Evolutionary conservation across 1,139 yeast species (phyloP), one percentile per base, ranked within the genome.

Genomic region (Wickerhamiella infanticola): DNA sequence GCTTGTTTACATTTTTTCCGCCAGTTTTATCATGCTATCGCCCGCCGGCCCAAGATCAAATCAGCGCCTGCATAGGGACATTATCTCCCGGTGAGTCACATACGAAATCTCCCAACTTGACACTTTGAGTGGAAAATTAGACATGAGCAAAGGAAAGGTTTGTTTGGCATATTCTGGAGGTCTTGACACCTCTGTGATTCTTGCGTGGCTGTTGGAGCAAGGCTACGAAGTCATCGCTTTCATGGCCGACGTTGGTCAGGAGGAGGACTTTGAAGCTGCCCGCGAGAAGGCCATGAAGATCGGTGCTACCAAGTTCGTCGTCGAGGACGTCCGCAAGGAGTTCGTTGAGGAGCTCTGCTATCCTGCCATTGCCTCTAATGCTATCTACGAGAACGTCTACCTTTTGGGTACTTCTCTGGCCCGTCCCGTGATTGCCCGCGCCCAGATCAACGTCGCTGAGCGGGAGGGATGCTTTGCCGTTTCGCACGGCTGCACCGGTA

Each of bases 141-240:
- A 41, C 60, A 85, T 86, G 95, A 81, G 94, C 50, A 88, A 88
- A 70, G 97, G 97, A 66, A 88, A 88, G 72, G 97, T 88, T 69
- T 88, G 97, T 77, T 79, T 90, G 67, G 98, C 98, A 48, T 90
- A 90, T 73, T 90, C 97, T 48, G 98, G 98, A 61, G 98, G 98
- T 72, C 77, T 90, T 61, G 98, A 90, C 65, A 90, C 98, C 73
- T 86, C 96, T 38, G 85, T 93, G 51, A 90, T 90, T 60, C 78
- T 90, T 56, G 98, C 97, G 47, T 90, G 98, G 98, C 77, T 90
- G 65, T 75, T 90, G 57, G 98, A 90, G 67, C 77, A 90, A 71
- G 98, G 96, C 54, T 90, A 88, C 67, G 98, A 90, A 69, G 98
- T 90, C 49, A 80, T 90, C 62, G 96, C 97, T 46, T 90, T 90